A percentile compares a stretch with the other conserved stretches of the same genome.
phyloP scores from a whole-genome alignment of 2,329 filamentous ascomycete genomes.

The Drechslerella dactyloides region DNA sequence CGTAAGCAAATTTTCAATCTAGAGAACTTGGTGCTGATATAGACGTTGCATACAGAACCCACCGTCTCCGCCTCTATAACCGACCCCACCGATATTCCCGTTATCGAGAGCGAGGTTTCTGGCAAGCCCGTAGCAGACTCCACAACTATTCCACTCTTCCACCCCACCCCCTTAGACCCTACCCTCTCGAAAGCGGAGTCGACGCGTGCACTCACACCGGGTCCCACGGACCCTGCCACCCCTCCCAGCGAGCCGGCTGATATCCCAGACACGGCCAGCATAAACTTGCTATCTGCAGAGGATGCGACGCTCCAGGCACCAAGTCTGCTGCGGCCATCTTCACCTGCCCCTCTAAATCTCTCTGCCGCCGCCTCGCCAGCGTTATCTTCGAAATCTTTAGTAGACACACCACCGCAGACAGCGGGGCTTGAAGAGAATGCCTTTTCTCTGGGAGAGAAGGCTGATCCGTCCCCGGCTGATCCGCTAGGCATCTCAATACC shows the following conservation, averaged over 20 bases:
- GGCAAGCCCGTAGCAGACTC: constrained; percentile 32
- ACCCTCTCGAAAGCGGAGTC: constrained; percentile 26
- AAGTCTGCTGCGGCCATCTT: constrained; percentile 40
- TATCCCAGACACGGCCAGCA: constrained; percentile 33
- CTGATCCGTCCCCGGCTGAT: neutral
- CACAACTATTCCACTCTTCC: constrained; percentile 36
- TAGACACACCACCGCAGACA: constrained; percentile 46
- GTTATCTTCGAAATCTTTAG: constrained; percentile 34
- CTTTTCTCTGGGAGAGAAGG: constrained; percentile 28
- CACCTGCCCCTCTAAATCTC: constrained; percentile 42
- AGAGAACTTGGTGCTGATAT: constrained; percentile 10
- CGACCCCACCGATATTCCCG: constrained; percentile 40
- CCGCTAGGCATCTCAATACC: constrained; percentile 47
- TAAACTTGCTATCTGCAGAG: constrained; percentile 46
- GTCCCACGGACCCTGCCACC: constrained; percentile 35
- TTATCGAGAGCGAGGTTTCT: constrained; percentile 27
- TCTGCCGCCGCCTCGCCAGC: constrained; percentile 33
- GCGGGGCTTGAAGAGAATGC: constrained; percentile 27
- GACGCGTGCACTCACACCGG: constrained; percentile 34
- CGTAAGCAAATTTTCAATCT: too few relatives aligned
- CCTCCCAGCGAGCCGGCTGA: constrained; percentile 33
- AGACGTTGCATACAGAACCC: constrained; percentile 5
- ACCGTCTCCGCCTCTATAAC: constrained; percentile 34
- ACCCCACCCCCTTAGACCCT: constrained; percentile 38
- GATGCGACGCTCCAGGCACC: constrained; percentile 23